A percentile compares a stretch with the other conserved stretches of the same genome.
Conservation (phyloP, 257 asterid species). For the Cinchona pubescens region DNA sequence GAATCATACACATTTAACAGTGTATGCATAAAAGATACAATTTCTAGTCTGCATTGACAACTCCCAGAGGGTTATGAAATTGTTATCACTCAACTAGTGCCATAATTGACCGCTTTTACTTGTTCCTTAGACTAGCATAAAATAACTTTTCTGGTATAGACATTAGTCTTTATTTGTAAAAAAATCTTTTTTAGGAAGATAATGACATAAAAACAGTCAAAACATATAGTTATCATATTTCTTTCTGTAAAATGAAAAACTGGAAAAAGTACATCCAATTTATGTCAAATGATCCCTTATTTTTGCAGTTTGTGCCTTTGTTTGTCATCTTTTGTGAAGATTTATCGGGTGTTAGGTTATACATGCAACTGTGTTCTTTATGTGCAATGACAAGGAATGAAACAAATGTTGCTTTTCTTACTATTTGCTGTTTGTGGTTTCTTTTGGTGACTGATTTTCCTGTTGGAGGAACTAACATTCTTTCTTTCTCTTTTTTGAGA, state of each 20-base stretch:
- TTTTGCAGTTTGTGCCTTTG: not conserved
- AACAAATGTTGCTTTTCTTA: not conserved
- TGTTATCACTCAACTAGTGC: not conserved
- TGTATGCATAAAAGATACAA: not conserved
- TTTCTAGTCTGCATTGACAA: not conserved
- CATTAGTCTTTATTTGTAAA: not conserved
- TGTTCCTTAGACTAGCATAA: not conserved
- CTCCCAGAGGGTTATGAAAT: not conserved
- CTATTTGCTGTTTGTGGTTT: not conserved
- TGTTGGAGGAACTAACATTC: constrained; percentile 82
- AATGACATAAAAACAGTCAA: not conserved
- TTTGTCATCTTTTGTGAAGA: not conserved
- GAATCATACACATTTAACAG: not conserved
- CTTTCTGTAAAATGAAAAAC: not conserved
- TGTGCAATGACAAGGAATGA: not conserved
- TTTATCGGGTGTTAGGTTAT: not conserved
- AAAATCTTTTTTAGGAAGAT: not conserved
- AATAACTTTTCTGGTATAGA: not conserved
- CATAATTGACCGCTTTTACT: not conserved
- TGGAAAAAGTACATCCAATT: not conserved
- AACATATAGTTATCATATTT: not conserved
- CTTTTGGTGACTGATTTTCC: constrained; percentile 8
- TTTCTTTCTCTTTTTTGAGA: constrained; percentile 98
- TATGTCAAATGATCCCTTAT: not conserved
- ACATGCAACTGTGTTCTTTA: not conserved